Percentiles rank a stretch among this genome's conserved stretches.
Evolutionary conservation across 768 basidiomycete species (phyloP).

Genomic region (Mycena kentingensis): DNA sequence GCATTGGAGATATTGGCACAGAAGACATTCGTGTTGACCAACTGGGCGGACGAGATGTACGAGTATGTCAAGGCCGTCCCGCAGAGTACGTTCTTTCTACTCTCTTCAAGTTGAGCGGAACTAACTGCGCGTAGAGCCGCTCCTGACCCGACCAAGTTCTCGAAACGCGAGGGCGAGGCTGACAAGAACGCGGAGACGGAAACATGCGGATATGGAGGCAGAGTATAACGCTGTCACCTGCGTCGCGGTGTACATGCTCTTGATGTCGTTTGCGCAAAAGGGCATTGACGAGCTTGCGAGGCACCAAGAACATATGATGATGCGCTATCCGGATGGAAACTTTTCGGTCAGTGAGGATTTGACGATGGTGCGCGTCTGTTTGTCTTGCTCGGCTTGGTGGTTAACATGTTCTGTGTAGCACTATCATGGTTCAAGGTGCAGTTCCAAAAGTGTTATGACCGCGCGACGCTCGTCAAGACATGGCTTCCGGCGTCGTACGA

Average conservation of each 20-base stretch:
- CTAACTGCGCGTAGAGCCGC: conserved; percentile 56
- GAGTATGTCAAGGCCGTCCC: conserved; percentile 84
- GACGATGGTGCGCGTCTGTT: conserved; percentile 58
- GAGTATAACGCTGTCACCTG: conserved; percentile 85
- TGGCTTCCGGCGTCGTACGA: conserved; percentile 84
- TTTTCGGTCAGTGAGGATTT: conserved; percentile 76
- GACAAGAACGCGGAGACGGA: conserved; percentile 69
- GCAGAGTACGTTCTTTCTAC: conserved; percentile 58
- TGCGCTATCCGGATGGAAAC: conserved; percentile 74
- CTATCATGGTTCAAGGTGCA: conserved; percentile 90
- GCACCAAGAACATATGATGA: conserved; percentile 80
- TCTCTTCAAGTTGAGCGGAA: conserved; percentile 4
- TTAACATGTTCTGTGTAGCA: conserved; percentile 48
- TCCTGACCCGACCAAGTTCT: conserved; percentile 78
- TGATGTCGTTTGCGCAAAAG: conserved; percentile 91
- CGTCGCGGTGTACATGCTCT: conserved; percentile 85
- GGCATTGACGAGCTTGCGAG: conserved; percentile 84
- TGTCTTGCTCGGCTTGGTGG: background rate
- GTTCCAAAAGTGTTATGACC: conserved; percentile 93
- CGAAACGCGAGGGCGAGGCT: conserved; percentile 67
- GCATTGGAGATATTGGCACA: conserved; percentile 88
- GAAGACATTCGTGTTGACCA: conserved; percentile 91
- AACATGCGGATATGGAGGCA: conserved; percentile 75
- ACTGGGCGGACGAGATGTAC: conserved; percentile 95
- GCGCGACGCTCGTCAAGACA: conserved; percentile 84